Percentiles rank a stretch among this genome's conserved stretches.
Conservation (phyloP, 2,329 filamentous ascomycete species). For the Aspergillus vadensis region DNA sequence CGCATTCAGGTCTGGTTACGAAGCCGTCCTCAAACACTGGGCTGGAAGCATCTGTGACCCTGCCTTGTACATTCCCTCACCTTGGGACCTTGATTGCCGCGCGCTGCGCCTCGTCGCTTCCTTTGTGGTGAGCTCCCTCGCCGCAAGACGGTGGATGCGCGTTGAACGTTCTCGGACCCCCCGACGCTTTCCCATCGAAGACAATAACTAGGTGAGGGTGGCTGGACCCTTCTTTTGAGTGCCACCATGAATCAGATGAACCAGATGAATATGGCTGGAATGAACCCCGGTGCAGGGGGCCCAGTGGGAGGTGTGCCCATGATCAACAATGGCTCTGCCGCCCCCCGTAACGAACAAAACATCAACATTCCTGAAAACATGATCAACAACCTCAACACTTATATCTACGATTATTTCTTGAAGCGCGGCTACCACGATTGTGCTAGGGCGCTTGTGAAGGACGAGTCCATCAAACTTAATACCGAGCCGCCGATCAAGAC, state of each 20-base stretch:
- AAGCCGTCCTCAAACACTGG: not conserved
- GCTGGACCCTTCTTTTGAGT: slow-evolving; percentile 33
- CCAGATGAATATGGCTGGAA: slow-evolving; percentile 59
- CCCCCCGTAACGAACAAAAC: slow-evolving; percentile 46
- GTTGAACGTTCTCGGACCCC: slow-evolving; percentile 20
- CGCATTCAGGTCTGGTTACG: slow-evolving; percentile 12
- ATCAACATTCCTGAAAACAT: slow-evolving; percentile 41
- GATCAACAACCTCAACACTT: slow-evolving; percentile 59
- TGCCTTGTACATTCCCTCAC: slow-evolving; percentile 18
- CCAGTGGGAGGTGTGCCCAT: slow-evolving; percentile 60
- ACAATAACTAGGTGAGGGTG: slow-evolving; percentile 37
- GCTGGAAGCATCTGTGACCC: slow-evolving; percentile 15
- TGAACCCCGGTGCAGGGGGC: slow-evolving; percentile 57
- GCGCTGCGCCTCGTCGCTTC: slow-evolving; percentile 28
- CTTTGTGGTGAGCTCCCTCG: slow-evolving; percentile 24
- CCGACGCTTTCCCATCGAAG: slow-evolving; percentile 31
- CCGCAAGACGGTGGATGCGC: slow-evolving; percentile 38
- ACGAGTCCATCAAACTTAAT: slow-evolving; percentile 63
- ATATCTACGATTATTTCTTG: slow-evolving; percentile 76
- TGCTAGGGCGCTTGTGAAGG: slow-evolving; percentile 71
- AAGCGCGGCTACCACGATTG: slow-evolving; percentile 82
- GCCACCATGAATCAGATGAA: slow-evolving; percentile 53
- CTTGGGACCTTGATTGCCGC: slow-evolving; percentile 24
- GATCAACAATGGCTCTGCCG: slow-evolving; percentile 54
- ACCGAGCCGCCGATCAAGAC: slow-evolving; percentile 60